A percentile compares a stretch with the other conserved stretches of the same genome.
Conservation (phyloP, 805 yeast genomes). For the Peterozyma toletana region DNA sequence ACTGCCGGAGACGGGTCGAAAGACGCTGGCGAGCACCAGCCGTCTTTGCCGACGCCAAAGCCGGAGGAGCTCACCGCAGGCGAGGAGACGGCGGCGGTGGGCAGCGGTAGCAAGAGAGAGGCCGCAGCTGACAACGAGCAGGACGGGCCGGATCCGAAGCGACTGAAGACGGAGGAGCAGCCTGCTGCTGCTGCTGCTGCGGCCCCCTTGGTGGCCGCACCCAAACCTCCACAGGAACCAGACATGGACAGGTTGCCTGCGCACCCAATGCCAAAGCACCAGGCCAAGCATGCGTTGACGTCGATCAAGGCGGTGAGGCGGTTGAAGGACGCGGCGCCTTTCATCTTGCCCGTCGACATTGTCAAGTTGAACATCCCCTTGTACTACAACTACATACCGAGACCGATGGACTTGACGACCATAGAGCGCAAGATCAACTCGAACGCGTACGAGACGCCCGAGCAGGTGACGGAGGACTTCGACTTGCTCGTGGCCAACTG, state of each 20-base stretch:
- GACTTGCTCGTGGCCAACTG: constrained; percentile 82
- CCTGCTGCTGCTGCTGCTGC: neutral
- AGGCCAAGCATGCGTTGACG: constrained; percentile 69
- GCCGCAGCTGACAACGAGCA: neutral
- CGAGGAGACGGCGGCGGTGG: neutral
- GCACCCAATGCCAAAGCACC: constrained; percentile 74
- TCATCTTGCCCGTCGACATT: constrained; percentile 83
- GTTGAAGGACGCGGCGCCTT: constrained; percentile 88
- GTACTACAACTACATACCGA: constrained; percentile 72
- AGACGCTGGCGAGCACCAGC: neutral
- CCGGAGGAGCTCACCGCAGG: neutral
- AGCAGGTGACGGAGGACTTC: constrained; percentile 69
- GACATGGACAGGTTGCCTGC: constrained; percentile 63
- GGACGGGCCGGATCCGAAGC: neutral
- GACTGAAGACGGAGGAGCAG: neutral
- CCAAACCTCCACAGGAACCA: constrained; percentile 68
- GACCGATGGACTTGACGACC: constrained; percentile 92
- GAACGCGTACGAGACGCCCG: constrained; percentile 67
- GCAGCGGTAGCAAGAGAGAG: neutral
- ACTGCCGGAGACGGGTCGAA: no score
- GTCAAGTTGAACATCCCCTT: constrained; percentile 85
- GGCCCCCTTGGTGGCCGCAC: constrained; percentile 31
- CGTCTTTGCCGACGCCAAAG: neutral
- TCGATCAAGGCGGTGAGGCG: constrained; percentile 83
- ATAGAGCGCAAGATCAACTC: constrained; percentile 72